Percentiles rank a stretch among this genome's conserved stretches.
Conservation (phyloP, 805 yeast genomes). For the Nakazawaea populi region DNA sequence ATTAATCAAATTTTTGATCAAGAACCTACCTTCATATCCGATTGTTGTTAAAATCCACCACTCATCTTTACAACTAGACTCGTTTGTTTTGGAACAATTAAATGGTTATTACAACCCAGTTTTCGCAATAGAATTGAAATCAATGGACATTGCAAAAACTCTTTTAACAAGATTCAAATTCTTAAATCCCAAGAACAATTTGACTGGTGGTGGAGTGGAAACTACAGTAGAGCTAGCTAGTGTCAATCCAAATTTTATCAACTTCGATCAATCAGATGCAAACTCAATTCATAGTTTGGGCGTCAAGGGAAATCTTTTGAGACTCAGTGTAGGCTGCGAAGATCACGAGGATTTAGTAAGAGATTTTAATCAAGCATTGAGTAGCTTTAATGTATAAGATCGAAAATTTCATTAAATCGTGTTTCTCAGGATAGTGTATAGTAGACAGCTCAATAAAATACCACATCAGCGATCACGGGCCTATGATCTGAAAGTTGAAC, state of each 20-base stretch:
- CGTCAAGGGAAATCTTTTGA: constrained; percentile 25
- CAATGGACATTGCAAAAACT: constrained; percentile 29
- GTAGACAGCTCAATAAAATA: constrained; percentile 16
- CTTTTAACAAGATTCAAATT: constrained; percentile 41
- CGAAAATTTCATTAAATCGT: no score
- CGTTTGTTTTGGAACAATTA: constrained; percentile 33
- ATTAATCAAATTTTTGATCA: constrained; percentile 31
- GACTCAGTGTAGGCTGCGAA: constrained; percentile 51
- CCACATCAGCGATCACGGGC: constrained; percentile 32
- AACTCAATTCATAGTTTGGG: constrained; percentile 16
- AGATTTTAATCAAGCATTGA: constrained; percentile 38
- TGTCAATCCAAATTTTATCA: constrained; percentile 24
- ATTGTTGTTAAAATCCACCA: constrained; percentile 32
- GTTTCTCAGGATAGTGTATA: no score
- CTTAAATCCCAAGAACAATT: constrained; percentile 41
- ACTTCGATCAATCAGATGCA: constrained; percentile 8
- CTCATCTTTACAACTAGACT: constrained; percentile 41
- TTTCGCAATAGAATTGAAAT: constrained; percentile 34
- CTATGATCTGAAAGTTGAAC: constrained; percentile 40
- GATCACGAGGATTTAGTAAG: constrained; percentile 43
- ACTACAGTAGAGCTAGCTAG: constrained; percentile 43
- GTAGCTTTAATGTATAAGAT: constrained; percentile 10
- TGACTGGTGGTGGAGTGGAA: constrained; percentile 42
- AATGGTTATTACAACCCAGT: constrained; percentile 41
- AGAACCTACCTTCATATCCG: constrained; percentile 28